Evolutionary conservation across 495 filamentous ascomycete genomes (phyloP).

Genomic region (Paragyromitra xinjiangensis): DNA sequence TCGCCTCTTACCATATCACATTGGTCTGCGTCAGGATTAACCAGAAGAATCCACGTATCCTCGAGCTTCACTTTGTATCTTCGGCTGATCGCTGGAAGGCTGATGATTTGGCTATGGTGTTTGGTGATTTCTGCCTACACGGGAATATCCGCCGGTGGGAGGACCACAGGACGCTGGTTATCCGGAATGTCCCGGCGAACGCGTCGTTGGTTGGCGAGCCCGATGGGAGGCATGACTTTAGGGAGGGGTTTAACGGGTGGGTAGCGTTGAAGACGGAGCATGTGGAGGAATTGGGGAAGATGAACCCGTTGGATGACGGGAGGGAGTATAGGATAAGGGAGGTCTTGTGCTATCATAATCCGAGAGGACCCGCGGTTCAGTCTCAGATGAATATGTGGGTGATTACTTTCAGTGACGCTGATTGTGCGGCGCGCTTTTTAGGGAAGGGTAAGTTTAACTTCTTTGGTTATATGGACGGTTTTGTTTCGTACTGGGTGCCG

Average conservation of each 20-base stretch:
- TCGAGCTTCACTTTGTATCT: not conserved
- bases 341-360: not conserved
- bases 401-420: not conserved
- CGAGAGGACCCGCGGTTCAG: not conserved
- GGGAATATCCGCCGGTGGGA: not conserved
- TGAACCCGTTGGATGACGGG: not conserved
- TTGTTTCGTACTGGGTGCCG: not conserved
- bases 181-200: not conserved
- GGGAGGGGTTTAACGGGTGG: not conserved
- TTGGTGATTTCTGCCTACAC: not conserved
- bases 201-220: not conserved
- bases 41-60: not conserved
- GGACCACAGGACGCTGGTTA: not conserved
- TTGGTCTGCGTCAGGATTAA: not conserved
- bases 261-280: not conserved
- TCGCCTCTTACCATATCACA: not conserved
- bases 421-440: not conserved
- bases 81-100: not conserved
- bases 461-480: not conserved
- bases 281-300: not conserved
- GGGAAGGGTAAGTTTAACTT: conserved; percentile 5
- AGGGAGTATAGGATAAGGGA: conserved; percentile 1
- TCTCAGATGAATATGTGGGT: not conserved
- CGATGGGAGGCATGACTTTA: not conserved
- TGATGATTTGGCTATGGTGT: not conserved